Evolutionary conservation across 2,329 filamentous ascomycete genomes (phyloP).

Genomic region (Bipolaris oryzae): DNA sequence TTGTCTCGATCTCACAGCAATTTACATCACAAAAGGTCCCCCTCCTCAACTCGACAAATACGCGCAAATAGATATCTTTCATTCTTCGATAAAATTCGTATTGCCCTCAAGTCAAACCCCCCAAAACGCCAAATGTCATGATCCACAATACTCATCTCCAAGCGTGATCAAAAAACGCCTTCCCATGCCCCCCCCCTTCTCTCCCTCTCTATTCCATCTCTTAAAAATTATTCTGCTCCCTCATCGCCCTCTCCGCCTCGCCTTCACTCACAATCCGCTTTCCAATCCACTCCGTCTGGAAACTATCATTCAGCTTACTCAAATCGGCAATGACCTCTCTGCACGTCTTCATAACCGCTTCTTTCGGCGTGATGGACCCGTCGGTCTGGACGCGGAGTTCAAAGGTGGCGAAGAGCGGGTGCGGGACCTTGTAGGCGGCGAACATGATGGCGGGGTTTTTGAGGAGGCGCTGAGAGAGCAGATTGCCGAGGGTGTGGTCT

Average conservation of each 20-base stretch:
- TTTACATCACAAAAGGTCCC: no score
- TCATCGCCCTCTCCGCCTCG: constrained; percentile 39
- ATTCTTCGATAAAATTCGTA: no score
- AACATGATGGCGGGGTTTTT: constrained; percentile 84
- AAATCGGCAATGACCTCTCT: constrained; percentile 82
- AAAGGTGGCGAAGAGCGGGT: constrained; percentile 57
- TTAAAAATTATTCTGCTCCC: constrained; percentile 41
- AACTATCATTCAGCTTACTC: constrained; percentile 79
- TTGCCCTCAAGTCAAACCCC: no score
- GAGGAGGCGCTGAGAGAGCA: constrained; percentile 84
- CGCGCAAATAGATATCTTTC: no score
- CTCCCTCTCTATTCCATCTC: background rate
- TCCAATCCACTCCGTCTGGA: constrained; percentile 74
- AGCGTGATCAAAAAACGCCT: no score
- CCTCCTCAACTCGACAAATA: no score
- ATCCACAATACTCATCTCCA: no score
- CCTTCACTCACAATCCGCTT: constrained; percentile 47
- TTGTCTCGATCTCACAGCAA: no score
- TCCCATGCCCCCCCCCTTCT: no score
- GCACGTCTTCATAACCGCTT: constrained; percentile 81
- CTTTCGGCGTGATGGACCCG: constrained; percentile 84
- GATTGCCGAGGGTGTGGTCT: constrained; percentile 92
- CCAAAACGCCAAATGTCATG: no score
- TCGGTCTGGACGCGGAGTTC: constrained; percentile 89
- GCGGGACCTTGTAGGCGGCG: constrained; percentile 80